phyloP scores from a whole-genome alignment of 495 filamentous ascomycete species.

The Umbilicaria muhlenbergii region DNA sequence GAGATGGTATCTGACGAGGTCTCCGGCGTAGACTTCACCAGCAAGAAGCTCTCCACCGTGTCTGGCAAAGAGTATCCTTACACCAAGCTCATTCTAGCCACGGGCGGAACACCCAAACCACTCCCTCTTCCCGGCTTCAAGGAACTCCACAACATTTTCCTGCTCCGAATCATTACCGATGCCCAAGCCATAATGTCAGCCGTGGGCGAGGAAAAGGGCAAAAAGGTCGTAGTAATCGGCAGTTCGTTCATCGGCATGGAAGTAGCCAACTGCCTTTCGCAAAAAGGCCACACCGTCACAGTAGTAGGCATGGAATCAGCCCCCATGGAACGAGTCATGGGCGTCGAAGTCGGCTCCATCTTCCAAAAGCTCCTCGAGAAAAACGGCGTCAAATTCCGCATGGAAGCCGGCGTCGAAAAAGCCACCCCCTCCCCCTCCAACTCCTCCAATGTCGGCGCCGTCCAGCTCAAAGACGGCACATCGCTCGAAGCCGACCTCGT shows the following conservation, averaged over 20 bases:
- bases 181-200: conserved; percentile 59
- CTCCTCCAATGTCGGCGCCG: conserved; percentile 55
- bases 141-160: conserved; percentile 73
- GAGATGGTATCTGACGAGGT: conserved; percentile 63
- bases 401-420: conserved; percentile 65
- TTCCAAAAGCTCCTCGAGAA: conserved; percentile 65
- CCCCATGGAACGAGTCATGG: conserved; percentile 81
- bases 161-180: conserved; percentile 58
- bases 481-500: conserved; percentile 76
- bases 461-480: conserved; percentile 77
- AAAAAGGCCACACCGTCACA: conserved; percentile 64
- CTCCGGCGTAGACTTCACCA: conserved; percentile 55
- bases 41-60: conserved; percentile 56
- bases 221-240: conserved; percentile 85
- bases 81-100: conserved; percentile 78
- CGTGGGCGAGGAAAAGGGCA: conserved; percentile 61
- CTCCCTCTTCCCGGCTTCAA: conserved; percentile 78
- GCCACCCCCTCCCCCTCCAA: conserved; percentile 52
- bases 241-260: conserved; percentile 97
- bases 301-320: conserved; percentile 83
- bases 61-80: conserved; percentile 57
- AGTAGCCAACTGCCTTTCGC: conserved; percentile 59
- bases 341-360: conserved; percentile 62
- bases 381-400: conserved; percentile 73
- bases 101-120: conserved; percentile 63